These are phyloP conservation scores for Climacium dendroides DNA, from an alignment of 225 moss, liverwort and hornwort genomes.

Conservation along the genomic window DNA sequence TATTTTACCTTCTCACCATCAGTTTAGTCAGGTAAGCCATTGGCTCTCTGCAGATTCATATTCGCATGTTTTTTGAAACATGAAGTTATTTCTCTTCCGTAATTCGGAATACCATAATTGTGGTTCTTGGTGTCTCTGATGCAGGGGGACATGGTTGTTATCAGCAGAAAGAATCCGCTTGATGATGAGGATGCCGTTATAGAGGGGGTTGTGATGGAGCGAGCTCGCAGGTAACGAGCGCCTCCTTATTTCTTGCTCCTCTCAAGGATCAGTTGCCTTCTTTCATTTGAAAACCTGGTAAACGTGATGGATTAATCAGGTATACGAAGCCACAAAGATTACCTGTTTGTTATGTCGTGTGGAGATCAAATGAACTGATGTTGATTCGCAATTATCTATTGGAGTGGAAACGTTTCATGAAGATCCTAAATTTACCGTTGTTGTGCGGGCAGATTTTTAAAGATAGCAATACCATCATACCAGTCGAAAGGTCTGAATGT, in stretches of 20 bases:
- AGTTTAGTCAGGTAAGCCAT: slow-evolving; percentile 64
- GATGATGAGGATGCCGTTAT: slow-evolving; percentile 65
- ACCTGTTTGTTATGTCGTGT: not conserved
- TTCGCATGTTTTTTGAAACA: not conserved
- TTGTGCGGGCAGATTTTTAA: slow-evolving; percentile 49
- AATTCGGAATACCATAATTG: not conserved
- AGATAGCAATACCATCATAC: slow-evolving; percentile 61
- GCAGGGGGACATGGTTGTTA: slow-evolving; percentile 82
- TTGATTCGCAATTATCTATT: not conserved
- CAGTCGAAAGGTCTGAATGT: slow-evolving; percentile 54
- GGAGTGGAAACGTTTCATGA: not conserved
- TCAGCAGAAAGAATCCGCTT: slow-evolving; percentile 73
- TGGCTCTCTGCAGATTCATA: not conserved
- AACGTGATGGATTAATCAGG: not conserved
- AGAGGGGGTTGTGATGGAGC: slow-evolving; percentile 94
- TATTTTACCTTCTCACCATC: slow-evolving; percentile 66
- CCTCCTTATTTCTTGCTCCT: not conserved
- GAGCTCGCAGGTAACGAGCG: slow-evolving; percentile 61
- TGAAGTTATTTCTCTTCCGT: not conserved
- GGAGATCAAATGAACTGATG: not conserved
- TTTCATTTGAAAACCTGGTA: not conserved
- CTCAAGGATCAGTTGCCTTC: not conserved
- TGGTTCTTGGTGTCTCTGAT: not conserved
- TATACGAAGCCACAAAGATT: not conserved
- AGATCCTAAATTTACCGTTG: not conserved